A percentile compares a stretch with the other conserved stretches of the same genome.
Conservation (phyloP, 164 flowering plant species). For the Chloranthus sessilifolius region DNA sequence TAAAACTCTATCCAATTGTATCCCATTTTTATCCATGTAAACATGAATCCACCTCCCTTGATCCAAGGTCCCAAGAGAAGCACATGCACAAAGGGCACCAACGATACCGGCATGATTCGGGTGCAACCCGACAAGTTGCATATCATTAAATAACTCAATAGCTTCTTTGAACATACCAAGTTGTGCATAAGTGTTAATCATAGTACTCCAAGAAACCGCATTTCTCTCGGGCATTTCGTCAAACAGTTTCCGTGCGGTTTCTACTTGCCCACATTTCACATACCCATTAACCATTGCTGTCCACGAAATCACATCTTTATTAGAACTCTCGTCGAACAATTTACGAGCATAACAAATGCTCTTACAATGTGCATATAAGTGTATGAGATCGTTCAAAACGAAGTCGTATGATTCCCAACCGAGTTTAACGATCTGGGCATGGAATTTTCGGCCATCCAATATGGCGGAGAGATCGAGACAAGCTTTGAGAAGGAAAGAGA, state of each 20-base stretch:
- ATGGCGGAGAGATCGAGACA: constrained; percentile 27
- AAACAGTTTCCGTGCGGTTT: constrained; percentile 36
- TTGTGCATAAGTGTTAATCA: constrained; percentile 45
- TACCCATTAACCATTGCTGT: constrained; percentile 63
- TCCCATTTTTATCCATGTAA: constrained; percentile 31
- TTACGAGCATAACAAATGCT: constrained; percentile 35
- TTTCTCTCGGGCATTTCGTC: constrained; percentile 61
- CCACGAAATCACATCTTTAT: constrained; percentile 59
- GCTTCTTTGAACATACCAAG: constrained; percentile 36
- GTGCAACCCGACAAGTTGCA: constrained; percentile 29
- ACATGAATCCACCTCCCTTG: constrained; percentile 66
- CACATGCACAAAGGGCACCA: constrained; percentile 45
- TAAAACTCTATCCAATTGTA: constrained; percentile 37
- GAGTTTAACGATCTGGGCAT: constrained; percentile 35
- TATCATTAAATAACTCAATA: constrained; percentile 38
- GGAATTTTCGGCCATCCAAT: constrained; percentile 21
- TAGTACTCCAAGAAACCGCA: constrained; percentile 52
- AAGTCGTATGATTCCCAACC: constrained; percentile 76
- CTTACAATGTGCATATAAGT: constrained; percentile 43
- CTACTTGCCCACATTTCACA: constrained; percentile 33
- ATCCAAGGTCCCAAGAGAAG: constrained; percentile 42
- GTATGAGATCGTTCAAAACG: constrained; percentile 61
- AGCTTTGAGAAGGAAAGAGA: constrained; percentile 56
- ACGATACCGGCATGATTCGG: constrained; percentile 49
- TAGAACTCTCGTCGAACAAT: constrained; percentile 41